Base-by-base conservation (phyloP, 768 basidiomycete species). In the Xerocomus potaroensis region DNA sequence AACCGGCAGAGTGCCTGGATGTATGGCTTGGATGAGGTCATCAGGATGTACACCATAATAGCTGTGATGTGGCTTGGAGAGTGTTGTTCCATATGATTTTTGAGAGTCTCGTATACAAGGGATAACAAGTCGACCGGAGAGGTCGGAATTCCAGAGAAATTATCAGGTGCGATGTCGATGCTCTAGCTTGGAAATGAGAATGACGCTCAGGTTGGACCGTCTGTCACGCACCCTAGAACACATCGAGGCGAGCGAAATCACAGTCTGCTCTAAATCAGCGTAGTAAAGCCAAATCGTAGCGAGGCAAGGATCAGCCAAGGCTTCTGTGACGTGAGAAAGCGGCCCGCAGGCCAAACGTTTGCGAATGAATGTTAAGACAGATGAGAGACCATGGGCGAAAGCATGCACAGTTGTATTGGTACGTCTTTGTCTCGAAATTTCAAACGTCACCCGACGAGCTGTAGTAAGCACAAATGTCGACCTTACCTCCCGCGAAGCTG, bases 41-140 rank as follows among this genome's bases (percentile, higher is more conserved):
- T 79, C 31, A 91, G 67, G n/a, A 89, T 73, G 52, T 78, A 85
- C 0, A 87, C 85, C 34, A 87, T 66, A 8, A 76, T 69, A 2
- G 83, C 80, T 16, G 62, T 71, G 45, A 84, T 68, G 14, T 59
- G 54, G 4, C 59, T 66, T 0, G 74, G 61, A 2, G 87, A 80
- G 38, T 74, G 75, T 2, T 69, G 71, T 37, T 80, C 77, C 19
- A 86, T 52, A 47, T 84, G 81, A 1, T 49, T 56, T 31, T 75
- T 62, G 4, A 90, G 69, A 35, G 76, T 74, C 8, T 72, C 56
- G 59, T 88, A 88, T 47, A 90, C 71, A 24, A 66, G 69, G 8
- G 83, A 80, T 15, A 91, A 70, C 1, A 92, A 64, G 9, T 67
- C 65, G 6, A 74, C 64, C 4, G 83, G 71, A 12, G 71, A 62